A percentile compares a stretch with the other conserved stretches of the same genome.
Conservation (phyloP, 208 protist genomes). For the Novymonas esmeraldas region DNA sequence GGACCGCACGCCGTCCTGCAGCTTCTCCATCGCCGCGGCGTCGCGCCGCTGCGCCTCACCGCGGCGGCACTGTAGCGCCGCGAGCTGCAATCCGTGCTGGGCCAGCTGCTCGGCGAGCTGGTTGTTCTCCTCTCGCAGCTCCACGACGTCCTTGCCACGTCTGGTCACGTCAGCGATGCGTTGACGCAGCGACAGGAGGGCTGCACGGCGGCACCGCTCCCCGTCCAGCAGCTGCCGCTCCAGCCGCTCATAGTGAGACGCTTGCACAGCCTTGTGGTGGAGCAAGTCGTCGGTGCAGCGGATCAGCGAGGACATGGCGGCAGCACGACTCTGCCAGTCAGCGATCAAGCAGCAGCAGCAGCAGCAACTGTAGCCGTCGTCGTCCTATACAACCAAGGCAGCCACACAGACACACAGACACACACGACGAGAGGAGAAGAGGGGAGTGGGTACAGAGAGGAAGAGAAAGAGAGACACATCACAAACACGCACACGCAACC, state of each 20-base stretch:
- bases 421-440: too few relatives aligned
- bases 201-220: conserved; percentile 47
- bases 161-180: conserved; percentile 61
- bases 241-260: conserved; percentile 63
- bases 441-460: background rate
- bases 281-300: conserved; percentile 75
- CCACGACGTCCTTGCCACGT: conserved; percentile 49
- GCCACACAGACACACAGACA: too few relatives aligned
- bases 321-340: background rate
- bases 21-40: conserved; percentile 19
- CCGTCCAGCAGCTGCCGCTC: conserved; percentile 65
- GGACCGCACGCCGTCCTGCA: conserved; percentile 35
- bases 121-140: conserved; percentile 42
- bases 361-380: background rate
- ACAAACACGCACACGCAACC: background rate
- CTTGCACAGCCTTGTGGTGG: conserved; percentile 75
- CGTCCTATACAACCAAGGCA: background rate
- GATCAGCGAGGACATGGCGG: conserved; percentile 57
- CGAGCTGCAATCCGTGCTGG: conserved; percentile 50
- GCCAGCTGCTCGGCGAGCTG: conserved; percentile 56
- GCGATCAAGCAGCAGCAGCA: conserved; percentile 16
- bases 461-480: background rate
- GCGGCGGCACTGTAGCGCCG: conserved; percentile 41
- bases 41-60: conserved; percentile 27
- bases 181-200: conserved; percentile 50